Evolutionary conservation across 768 basidiomycete genomes (phyloP).

Genomic region (Tricholoma bakamatsutake): DNA sequence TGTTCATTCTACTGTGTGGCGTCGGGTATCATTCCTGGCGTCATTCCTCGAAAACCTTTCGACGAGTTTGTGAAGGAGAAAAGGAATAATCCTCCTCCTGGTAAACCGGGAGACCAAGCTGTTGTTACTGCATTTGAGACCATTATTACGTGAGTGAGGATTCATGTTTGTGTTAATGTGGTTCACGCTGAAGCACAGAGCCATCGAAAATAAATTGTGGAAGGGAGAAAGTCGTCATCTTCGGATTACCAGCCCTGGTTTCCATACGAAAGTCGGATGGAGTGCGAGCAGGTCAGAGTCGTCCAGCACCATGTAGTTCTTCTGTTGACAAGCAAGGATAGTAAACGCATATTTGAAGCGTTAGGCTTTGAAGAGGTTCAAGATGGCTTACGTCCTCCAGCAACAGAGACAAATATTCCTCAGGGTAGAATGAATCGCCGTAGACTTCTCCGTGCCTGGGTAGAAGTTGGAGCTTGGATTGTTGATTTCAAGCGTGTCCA

Average conservation of each 20-base stretch:
- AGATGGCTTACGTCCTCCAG: constrained; percentile 46
- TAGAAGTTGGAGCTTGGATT: constrained; percentile 67
- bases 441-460: constrained; percentile 73
- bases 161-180: neutral
- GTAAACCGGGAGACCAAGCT: constrained; percentile 49
- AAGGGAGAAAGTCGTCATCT: constrained; percentile 57
- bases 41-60: constrained; percentile 56
- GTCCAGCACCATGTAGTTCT: neutral
- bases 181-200: constrained; percentile 32
- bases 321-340: constrained; percentile 12
- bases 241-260: constrained; percentile 45
- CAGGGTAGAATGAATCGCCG: constrained; percentile 48
- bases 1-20: constrained; percentile 72
- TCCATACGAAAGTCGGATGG: constrained; percentile 67
- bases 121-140: constrained; percentile 61
- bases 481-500: constrained; percentile 47
- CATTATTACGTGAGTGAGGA: constrained; percentile 48
- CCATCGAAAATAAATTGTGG: constrained; percentile 75
- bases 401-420: constrained; percentile 38
- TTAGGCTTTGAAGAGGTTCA: constrained; percentile 43
- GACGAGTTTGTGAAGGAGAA: constrained; percentile 64
- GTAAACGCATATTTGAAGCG: constrained; percentile 39
- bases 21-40: constrained; percentile 66
- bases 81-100: constrained; percentile 46
- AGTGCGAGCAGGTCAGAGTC: constrained; percentile 46